A percentile compares a stretch with the other conserved stretches of the same genome.
phyloP scores from a whole-genome alignment of 2,329 filamentous ascomycete species.

The Colletotrichum sp. region DNA sequence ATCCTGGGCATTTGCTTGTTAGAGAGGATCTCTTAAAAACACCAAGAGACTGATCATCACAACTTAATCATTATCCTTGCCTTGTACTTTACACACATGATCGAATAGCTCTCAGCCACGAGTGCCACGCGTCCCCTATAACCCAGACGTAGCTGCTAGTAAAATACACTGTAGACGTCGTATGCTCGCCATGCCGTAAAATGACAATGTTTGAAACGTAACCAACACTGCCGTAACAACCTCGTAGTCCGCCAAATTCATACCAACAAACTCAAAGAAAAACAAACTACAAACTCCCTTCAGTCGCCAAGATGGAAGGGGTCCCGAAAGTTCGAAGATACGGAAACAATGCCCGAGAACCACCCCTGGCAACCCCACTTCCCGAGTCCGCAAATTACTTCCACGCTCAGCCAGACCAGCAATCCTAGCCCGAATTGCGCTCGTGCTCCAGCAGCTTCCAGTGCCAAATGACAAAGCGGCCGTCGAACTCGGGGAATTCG shows the following conservation, averaged over 20 bases:
- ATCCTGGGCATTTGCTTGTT: background rate
- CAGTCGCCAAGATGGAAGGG: background rate
- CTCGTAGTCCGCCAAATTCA: background rate
- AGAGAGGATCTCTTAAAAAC: background rate
- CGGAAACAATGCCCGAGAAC: background rate
- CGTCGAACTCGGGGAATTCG: slow-evolving; percentile 6
- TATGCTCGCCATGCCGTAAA: background rate
- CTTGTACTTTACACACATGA: background rate
- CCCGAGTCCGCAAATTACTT: background rate
- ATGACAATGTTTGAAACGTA: background rate
- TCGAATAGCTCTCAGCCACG: background rate
- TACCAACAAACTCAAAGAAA: background rate
- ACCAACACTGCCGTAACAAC: background rate
- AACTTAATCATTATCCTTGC: background rate
- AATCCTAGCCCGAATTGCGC: background rate
- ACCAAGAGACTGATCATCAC: background rate
- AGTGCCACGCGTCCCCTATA: background rate
- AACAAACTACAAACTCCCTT: background rate
- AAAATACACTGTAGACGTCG: background rate
- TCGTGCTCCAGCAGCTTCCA: background rate
- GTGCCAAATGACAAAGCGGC: slow-evolving; percentile 6
- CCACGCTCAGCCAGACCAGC: background rate
- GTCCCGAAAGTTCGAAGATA: background rate
- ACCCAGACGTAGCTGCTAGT: background rate
- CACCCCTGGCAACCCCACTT: background rate